phyloP scores from a whole-genome alignment of 352 stramenopile species.

The Aphanomyces invadans region DNA sequence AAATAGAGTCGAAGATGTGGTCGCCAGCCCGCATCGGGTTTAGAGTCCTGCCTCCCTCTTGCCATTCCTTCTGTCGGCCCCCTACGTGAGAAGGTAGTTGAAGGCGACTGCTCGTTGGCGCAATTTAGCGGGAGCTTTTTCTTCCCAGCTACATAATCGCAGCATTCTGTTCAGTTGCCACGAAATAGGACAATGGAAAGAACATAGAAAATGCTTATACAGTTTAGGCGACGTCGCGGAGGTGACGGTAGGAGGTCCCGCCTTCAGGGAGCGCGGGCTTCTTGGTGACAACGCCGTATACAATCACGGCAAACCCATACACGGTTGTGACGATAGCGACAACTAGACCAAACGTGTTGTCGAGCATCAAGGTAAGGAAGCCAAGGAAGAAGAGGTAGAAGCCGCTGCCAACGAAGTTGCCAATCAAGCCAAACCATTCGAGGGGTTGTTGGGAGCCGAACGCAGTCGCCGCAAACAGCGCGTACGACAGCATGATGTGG shows the following conservation, averaged over 20 bases:
- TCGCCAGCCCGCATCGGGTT: too few relatives aligned
- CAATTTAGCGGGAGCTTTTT: too few relatives aligned
- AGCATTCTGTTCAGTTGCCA: too few relatives aligned
- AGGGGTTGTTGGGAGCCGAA: conserved; percentile 9
- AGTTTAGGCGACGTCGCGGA: background rate
- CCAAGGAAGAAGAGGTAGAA: conserved; percentile 24
- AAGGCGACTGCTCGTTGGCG: too few relatives aligned
- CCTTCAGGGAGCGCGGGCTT: conserved; percentile 14
- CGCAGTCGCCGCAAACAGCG: conserved; percentile 4
- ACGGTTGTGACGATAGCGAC: conserved; percentile 18
- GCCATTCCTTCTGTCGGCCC: too few relatives aligned
- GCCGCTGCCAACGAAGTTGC: conserved; percentile 8
- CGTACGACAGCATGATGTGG: conserved; percentile 5
- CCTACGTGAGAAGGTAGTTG: too few relatives aligned
- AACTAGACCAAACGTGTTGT: conserved; percentile 9
- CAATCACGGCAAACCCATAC: conserved; percentile 15
- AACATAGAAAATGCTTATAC: background rate
- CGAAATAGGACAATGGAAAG: too few relatives aligned
- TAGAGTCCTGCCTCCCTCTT: too few relatives aligned
- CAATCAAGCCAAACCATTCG: conserved; percentile 22
- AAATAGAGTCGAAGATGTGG: too few relatives aligned
- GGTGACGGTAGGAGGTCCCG: conserved; percentile 22
- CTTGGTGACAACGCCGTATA: conserved; percentile 21
- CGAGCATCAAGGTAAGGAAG: conserved; percentile 20
- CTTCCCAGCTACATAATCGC: too few relatives aligned